Percentiles rank a stretch among this genome's conserved stretches.
Evolutionary conservation across 768 basidiomycete species (phyloP).

Genomic region (Rhizopogon roseolus): DNA sequence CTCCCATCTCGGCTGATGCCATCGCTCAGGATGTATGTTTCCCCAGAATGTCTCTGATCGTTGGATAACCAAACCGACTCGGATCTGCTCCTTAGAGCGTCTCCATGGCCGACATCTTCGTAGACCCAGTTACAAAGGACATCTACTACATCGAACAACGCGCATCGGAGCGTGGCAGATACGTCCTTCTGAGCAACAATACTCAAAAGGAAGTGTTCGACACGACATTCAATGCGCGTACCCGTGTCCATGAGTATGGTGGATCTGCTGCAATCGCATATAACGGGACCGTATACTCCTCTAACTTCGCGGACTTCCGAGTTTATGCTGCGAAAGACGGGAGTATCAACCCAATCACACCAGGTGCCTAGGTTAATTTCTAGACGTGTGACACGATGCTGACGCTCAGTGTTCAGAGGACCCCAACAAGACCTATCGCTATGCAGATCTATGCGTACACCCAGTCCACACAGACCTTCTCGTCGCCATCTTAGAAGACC

Average conservation of each 20-base stretch:
- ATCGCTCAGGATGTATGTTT: constrained; percentile 42
- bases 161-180: constrained; percentile 51
- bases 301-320: constrained; percentile 46
- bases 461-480: constrained; percentile 46
- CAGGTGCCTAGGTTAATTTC: constrained; percentile 37
- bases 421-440: constrained; percentile 26
- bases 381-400: background rate
- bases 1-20: constrained; percentile 48
- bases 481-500: constrained; percentile 66
- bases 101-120: constrained; percentile 38
- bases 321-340: constrained; percentile 40
- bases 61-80: background rate
- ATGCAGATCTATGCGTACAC: constrained; percentile 51
- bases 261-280: constrained; percentile 56
- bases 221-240: constrained; percentile 49
- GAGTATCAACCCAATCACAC: constrained; percentile 38
- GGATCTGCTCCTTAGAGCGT: constrained; percentile 18
- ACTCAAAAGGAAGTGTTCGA: constrained; percentile 47
- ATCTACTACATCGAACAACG: constrained; percentile 59
- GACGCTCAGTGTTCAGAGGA: background rate
- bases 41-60: constrained; percentile 4
- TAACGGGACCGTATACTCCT: constrained; percentile 52
- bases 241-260: constrained; percentile 68
- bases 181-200: constrained; percentile 50
- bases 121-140: constrained; percentile 42